phyloP scores from a whole-genome alignment of 768 basidiomycete species.

The Lentinula boryana region DNA sequence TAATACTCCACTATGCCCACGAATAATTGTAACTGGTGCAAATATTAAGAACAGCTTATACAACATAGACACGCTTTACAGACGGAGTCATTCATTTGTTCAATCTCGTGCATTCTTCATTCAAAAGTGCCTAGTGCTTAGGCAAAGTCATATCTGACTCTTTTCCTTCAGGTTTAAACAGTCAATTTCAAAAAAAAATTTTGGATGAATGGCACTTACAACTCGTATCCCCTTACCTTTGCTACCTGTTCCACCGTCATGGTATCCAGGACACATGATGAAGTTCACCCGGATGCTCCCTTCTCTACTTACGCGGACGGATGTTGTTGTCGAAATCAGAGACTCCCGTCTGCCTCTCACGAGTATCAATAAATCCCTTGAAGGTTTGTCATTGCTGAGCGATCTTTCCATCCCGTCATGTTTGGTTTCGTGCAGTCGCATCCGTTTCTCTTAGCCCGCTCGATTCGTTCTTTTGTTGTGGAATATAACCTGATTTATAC shows the following conservation, averaged over 20 bases:
- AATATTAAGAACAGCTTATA: not conserved
- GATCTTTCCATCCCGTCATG: too few relatives aligned
- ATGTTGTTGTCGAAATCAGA: conserved; percentile 91
- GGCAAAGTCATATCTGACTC: not conserved
- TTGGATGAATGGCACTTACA: conserved; percentile 7
- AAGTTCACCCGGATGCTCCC: conserved; percentile 77
- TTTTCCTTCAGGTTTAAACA: not conserved
- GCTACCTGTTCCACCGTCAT: conserved; percentile 76
- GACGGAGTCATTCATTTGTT: not conserved
- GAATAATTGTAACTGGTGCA: too few relatives aligned
- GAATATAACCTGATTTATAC: not conserved
- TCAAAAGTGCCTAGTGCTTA: not conserved
- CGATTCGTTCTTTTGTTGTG: not conserved
- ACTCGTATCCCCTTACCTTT: conserved; percentile 29
- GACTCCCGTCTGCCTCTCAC: conserved; percentile 92
- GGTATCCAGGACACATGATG: conserved; percentile 97
- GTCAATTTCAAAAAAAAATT: not conserved
- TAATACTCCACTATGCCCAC: not conserved
- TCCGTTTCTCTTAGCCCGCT: not conserved
- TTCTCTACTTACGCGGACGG: conserved; percentile 69
- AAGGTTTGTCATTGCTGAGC: conserved; percentile 45
- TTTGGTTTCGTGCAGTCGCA: not conserved
- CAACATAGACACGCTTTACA: not conserved
- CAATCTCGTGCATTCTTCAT: not conserved
- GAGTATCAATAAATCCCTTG: conserved; percentile 86